Base-by-base conservation (phyloP, 495 filamentous ascomycete genomes). In the Trichocladium antarcticum region DNA sequence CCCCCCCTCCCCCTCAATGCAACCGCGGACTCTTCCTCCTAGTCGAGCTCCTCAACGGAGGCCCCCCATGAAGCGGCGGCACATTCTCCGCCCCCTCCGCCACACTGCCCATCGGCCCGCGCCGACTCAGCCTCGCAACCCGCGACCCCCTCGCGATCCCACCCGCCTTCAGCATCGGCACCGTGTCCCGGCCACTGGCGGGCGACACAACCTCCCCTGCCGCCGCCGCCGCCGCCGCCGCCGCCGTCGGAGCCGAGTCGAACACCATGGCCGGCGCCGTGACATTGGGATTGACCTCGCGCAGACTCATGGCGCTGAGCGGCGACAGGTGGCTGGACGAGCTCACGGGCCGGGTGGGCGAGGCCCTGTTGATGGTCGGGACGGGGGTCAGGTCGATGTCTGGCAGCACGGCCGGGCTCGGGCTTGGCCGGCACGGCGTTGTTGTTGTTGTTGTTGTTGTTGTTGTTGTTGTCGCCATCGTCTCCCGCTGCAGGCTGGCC, bases 31-130 rank as follows among this genome's bases (percentile, higher is more conserved):
- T 78, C 63, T 76, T 74, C 60, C 74, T 73, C 59, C 70, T 67
- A 50, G 61, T 51, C 28, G 63, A 57, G 24, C 72, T 69, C 51
- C 71, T 69, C 47, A 73, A 60, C 57, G 40, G 66, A 61, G 11
- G 66, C 17, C 32, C n/a, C n/a, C n/a, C n/a, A n/a, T n/a, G n/a
- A n/a, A 70, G 59, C 2, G 66, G 72, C 8, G 74, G 75, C 35
- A 77, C 51, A 55, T 85, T 85, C 59, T 84, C 81, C 20, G 75
- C 66, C 7, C 79, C 82, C 37, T 81, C 80, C 46, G 65, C 66
- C 62, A 73, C 50, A 38, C 65, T 39, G 43, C 56, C 63, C 32
- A 68, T 10, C 65, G 36, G 54, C 59, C 58, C 74, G 77, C 54
- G 68, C 73, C 1, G 69, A 54, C 55, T n/a, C n/a, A 66, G 59